Evolutionary conservation across 306 rosid species (phyloP), one percentile per base, ranked within the genome.

Genomic region (Ceratonia siliqua): DNA sequence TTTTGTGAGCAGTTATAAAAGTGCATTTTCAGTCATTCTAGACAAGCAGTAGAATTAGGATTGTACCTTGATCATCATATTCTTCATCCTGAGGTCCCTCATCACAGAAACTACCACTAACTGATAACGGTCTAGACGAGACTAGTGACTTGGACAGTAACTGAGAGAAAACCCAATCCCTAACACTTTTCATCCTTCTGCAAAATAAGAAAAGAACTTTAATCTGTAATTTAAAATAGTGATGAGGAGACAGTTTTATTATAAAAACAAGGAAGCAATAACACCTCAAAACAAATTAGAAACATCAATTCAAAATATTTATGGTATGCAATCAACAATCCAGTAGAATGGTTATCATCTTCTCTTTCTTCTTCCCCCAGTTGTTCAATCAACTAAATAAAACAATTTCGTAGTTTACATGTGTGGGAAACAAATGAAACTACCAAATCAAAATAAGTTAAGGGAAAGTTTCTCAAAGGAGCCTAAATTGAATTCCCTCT

Each of bases 81-180:
- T 83, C 82, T 74, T 84, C 87, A 74, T 46, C 73, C 17, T 5
- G 63, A 6, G 66, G 85, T 35, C 72, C 87, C 62, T 70, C 91
- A 15, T 78, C 69, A 43, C 79, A 87, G 76, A 85, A 76, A 78
- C 79, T 38, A 77, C 76, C 82, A 62, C 90, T 57, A 39, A 86
- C 84, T 0, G 89, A 85, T 67, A 88, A 72, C 10, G 94, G 88
- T 45, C 82, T 68, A 24, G 96, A 78, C 22, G 88, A 88, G 61
- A 88, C 87, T 89, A 87, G 54, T 6, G 96, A 87, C 58, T 82
- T 91, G 79, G 92, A 89, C 36, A 89, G 74, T 15, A 94, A 57
- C 76, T 91, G 98, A 66, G 98, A 85, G 65, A 88, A 86, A 70
- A 94, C 33, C 96, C 97, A 91, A 43, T 94, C 94, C 68, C 87